Conservation (phyloP, 2,329 filamentous ascomycete species). For the Nemania sp. region DNA sequence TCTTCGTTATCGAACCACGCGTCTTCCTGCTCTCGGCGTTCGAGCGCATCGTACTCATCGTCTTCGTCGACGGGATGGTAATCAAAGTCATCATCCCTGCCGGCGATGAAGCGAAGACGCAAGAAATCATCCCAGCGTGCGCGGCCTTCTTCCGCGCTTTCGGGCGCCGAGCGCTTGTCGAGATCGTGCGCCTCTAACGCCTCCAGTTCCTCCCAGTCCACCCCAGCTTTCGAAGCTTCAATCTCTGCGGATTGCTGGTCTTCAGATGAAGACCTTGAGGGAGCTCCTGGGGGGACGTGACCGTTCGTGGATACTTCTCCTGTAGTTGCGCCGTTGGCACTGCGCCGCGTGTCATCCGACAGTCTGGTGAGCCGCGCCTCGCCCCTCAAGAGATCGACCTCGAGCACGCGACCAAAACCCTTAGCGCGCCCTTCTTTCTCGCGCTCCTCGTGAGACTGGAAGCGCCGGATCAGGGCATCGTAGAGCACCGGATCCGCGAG, state of each 20-base stretch:
- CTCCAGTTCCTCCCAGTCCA: constrained; percentile 36
- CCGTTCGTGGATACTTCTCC: background rate
- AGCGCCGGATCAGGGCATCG: constrained; percentile 75
- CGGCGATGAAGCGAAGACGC: constrained; percentile 72
- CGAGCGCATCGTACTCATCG: constrained; percentile 69
- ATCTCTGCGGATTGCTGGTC: background rate
- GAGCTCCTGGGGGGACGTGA: background rate
- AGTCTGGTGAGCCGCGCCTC: constrained; percentile 73
- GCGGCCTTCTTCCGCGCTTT: constrained; percentile 67
- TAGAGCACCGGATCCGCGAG: constrained; percentile 78
- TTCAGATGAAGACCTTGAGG: constrained; percentile 6
- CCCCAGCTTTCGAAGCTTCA: background rate
- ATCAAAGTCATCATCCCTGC: constrained; percentile 77
- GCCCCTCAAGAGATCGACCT: constrained; percentile 75
- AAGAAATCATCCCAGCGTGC: constrained; percentile 74
- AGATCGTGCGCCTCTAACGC: constrained; percentile 14
- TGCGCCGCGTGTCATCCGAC: constrained; percentile 7
- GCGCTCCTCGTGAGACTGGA: constrained; percentile 73
- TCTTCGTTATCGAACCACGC: constrained; percentile 81
- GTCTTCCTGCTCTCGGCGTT: constrained; percentile 67
- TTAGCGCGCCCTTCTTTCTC: constrained; percentile 72
- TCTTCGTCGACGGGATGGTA: constrained; percentile 72
- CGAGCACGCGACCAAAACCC: constrained; percentile 77
- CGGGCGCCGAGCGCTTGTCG: constrained; percentile 18
- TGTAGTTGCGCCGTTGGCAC: background rate